Evolutionary conservation across 2,329 filamentous ascomycete genomes (phyloP).

Genomic region (Phyllosticta citrichinensis): DNA sequence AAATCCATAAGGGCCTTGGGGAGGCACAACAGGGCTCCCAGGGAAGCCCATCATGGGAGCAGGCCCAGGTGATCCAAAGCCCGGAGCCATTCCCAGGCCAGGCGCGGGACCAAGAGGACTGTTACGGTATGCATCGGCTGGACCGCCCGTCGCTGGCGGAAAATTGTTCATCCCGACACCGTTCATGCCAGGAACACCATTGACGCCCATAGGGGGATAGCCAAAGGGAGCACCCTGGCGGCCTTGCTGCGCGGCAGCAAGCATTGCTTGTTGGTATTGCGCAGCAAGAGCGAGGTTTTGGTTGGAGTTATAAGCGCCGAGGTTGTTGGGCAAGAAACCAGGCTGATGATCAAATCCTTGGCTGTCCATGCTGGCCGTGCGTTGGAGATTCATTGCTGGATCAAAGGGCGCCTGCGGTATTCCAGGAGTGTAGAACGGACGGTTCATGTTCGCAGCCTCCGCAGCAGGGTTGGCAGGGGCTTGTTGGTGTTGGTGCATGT

Average conservation of each 20-base stretch:
- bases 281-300: conserved; percentile 15
- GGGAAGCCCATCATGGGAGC: conserved; percentile 8
- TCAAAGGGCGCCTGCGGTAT: conserved; percentile 27
- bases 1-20: conserved; percentile 6
- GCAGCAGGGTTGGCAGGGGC: background rate
- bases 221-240: conserved; percentile 6
- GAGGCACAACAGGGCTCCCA: conserved; percentile 1
- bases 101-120: conserved; percentile 4
- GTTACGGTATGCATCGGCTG: conserved; percentile 7
- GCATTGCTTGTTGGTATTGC: conserved; percentile 48
- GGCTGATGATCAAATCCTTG: conserved; percentile 36
- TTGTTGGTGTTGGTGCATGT: conserved; percentile 1
- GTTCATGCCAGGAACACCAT: conserved; percentile 2
- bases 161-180: conserved; percentile 8
- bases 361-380: conserved; percentile 40
- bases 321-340: conserved; percentile 27
- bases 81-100: conserved; percentile 7
- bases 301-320: conserved; percentile 20
- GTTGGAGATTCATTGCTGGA: conserved; percentile 31
- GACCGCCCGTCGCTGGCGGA: background rate
- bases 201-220: conserved; percentile 8
- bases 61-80: conserved; percentile 4
- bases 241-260: conserved; percentile 28
- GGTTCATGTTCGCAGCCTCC: conserved; percentile 19
- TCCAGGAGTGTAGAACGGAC: conserved; percentile 24